Base-by-base conservation (phyloP, 768 basidiomycete species). In the Mycena rebaudengoi region DNA sequence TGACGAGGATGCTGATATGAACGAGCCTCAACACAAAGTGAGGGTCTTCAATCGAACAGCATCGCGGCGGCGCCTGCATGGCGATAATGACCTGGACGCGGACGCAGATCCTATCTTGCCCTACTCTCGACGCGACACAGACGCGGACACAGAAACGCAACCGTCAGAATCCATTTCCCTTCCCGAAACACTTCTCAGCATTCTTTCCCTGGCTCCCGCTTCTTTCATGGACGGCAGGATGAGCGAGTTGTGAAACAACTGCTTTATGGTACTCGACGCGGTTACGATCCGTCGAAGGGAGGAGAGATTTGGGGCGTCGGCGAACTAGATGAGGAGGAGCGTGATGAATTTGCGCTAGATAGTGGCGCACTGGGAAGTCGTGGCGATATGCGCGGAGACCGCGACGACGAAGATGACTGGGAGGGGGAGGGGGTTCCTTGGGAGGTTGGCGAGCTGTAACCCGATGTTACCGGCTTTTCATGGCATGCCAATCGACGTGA, bases 381-480 rank as follows among this genome's bases (percentile, higher is more conserved):
- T 23, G 28, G 50, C 28, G 28, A 32, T 13, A 49, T 28, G 45
- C 49, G 28, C 26, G 50, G 16, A 11, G 32, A 25, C 10, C 60
- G 62, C 20, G 85, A 83, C 49, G 80, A 75, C 29, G 87, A 86
- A 69, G 84, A 85, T 41, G 89, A 90, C 65, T 94, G 92, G 92
- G 92, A 93, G 75, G 87, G 90, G 33, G 92, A 93, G 74, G 89
- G 90, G 35, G 83, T 93, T 33, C 89, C 92, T 62, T 94, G 92
- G 92, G 91, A 91, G 75, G 82, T 86, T 10, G 92, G 87, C 53
- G 92, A 92, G 69, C 69, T 94, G 75, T 93, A 83, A 44, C 59
- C 51, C 40, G 46, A 48, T 25, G 7, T 29, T 45, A 40, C 45
- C 12, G 20, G 35, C 51, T 28, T 45, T 23, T n/a, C n/a, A n/a